Conservation (phyloP, 1,139 yeast genomes). For the Zygosaccharomyces pseudobailii region DNA sequence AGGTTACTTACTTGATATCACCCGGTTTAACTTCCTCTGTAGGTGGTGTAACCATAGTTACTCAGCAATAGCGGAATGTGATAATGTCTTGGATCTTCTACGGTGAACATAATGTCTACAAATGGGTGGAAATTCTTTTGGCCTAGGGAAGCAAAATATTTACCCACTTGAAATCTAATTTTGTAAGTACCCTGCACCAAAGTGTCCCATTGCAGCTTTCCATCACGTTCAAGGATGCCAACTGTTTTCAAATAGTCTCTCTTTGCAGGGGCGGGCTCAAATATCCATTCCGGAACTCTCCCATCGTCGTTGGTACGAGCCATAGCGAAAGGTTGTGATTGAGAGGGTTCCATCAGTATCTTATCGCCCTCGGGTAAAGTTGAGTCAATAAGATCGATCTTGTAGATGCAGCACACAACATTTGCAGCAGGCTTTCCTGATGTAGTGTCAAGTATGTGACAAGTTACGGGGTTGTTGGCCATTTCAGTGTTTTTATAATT, state of each 20-base stretch:
- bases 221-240: slow-evolving; percentile 37
- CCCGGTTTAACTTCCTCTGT: slow-evolving; percentile 62
- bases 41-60: slow-evolving; percentile 81
- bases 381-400: slow-evolving; percentile 30
- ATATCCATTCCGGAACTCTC: slow-evolving; percentile 63
- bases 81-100: slow-evolving; percentile 66
- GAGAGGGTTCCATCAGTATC: slow-evolving; percentile 32
- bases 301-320: slow-evolving; percentile 76
- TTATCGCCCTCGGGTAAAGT: slow-evolving; percentile 13
- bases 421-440: slow-evolving; percentile 71
- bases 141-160: slow-evolving; percentile 45
- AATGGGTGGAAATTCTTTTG: slow-evolving; percentile 68
- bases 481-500: background rate
- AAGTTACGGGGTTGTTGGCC: slow-evolving; percentile 54
- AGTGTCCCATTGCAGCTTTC: slow-evolving; percentile 38
- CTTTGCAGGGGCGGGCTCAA: slow-evolving; percentile 38
- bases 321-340: slow-evolving; percentile 48
- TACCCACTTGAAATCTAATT: slow-evolving; percentile 69
- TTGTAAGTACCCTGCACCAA: slow-evolving; percentile 62
- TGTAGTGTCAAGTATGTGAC: slow-evolving; percentile 85
- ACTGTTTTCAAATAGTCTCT: slow-evolving; percentile 27
- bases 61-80: slow-evolving; percentile 82
- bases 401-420: slow-evolving; percentile 57
- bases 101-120: slow-evolving; percentile 69
- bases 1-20: background rate